Evolutionary conservation across 2,329 filamentous ascomycete species (phyloP).

Genomic region (Keithomyces neogunnii): DNA sequence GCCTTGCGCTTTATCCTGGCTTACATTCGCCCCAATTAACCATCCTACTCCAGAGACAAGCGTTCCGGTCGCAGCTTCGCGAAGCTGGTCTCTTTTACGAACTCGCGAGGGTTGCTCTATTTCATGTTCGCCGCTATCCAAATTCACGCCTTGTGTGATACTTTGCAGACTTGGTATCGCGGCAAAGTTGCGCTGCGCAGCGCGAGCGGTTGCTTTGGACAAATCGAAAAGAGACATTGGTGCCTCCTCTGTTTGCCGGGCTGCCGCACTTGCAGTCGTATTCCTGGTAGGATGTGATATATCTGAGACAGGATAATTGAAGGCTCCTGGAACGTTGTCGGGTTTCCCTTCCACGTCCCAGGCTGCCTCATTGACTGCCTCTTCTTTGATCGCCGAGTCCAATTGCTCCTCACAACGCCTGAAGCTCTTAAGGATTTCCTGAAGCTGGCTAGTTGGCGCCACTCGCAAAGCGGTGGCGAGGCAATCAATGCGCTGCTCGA

Average conservation of each 20-base stretch:
- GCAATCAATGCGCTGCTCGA: conserved; percentile 76
- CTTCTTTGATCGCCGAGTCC: conserved; percentile 54
- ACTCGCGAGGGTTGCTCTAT: conserved; percentile 30
- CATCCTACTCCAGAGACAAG: conserved; percentile 59
- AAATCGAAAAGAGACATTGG: conserved; percentile 60
- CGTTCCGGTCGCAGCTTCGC: conserved; percentile 59
- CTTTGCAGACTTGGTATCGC: conserved; percentile 43
- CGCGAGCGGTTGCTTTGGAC: conserved; percentile 50
- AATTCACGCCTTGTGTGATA: conserved; percentile 11
- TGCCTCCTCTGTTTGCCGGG: conserved; percentile 40
- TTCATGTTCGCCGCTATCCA: conserved; percentile 13
- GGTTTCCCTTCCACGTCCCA: conserved; percentile 61
- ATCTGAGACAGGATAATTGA: conserved; percentile 25
- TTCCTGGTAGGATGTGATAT: conserved; percentile 21
- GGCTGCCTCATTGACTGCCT: conserved; percentile 59
- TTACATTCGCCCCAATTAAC: conserved; percentile 50
- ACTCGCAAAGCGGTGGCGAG: conserved; percentile 67
- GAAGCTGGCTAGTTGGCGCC: conserved; percentile 59
- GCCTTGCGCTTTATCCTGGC: conserved; percentile 9
- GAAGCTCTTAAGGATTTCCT: conserved; percentile 68
- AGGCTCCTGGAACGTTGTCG: conserved; percentile 47
- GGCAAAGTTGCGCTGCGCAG: conserved; percentile 50
- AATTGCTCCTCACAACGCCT: conserved; percentile 72
- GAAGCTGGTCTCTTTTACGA: conserved; percentile 64
- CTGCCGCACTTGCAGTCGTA: conserved; percentile 23